phyloP scores from a whole-genome alignment of 2,329 filamentous ascomycete genomes.

The Trichoderma endophyticum region DNA sequence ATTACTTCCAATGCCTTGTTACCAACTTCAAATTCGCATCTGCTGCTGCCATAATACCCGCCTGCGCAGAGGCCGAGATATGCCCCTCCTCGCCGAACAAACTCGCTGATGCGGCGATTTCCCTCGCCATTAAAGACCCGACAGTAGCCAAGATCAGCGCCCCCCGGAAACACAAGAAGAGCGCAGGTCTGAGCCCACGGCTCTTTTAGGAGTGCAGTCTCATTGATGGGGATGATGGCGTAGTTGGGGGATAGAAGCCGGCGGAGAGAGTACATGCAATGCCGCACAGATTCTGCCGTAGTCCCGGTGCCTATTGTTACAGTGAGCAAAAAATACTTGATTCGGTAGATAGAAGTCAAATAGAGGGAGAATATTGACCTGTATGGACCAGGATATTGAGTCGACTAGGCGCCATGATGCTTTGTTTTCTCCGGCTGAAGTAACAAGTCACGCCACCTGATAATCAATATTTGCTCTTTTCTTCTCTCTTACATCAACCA shows the following conservation, averaged over 20 bases:
- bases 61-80: slow-evolving; percentile 94
- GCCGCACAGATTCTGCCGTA: slow-evolving; percentile 82
- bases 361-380: slow-evolving; percentile 49
- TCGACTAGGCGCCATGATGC: slow-evolving; percentile 61
- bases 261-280: slow-evolving; percentile 83
- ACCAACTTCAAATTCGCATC: slow-evolving; percentile 90
- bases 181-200: slow-evolving; percentile 87
- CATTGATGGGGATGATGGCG: slow-evolving; percentile 81
- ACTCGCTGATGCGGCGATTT: slow-evolving; percentile 80
- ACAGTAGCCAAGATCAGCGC: slow-evolving; percentile 91
- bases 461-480: slow-evolving; percentile 10
- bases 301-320: slow-evolving; percentile 68
- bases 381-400: slow-evolving; percentile 94
- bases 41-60: slow-evolving; percentile 79
- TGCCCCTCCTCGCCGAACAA: slow-evolving; percentile 76
- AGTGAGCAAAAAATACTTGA: background rate
- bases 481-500: slow-evolving; percentile 17
- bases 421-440: background rate
- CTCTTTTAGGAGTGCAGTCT: slow-evolving; percentile 78
- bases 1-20: slow-evolving; percentile 75
- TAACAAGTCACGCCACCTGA: background rate
- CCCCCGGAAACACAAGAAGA: slow-evolving; percentile 86
- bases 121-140: slow-evolving; percentile 81
- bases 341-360: background rate
- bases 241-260: slow-evolving; percentile 86